Base-by-base conservation (phyloP, 2,329 filamentous ascomycete genomes). In the Ascochyta clinopodiicola region DNA sequence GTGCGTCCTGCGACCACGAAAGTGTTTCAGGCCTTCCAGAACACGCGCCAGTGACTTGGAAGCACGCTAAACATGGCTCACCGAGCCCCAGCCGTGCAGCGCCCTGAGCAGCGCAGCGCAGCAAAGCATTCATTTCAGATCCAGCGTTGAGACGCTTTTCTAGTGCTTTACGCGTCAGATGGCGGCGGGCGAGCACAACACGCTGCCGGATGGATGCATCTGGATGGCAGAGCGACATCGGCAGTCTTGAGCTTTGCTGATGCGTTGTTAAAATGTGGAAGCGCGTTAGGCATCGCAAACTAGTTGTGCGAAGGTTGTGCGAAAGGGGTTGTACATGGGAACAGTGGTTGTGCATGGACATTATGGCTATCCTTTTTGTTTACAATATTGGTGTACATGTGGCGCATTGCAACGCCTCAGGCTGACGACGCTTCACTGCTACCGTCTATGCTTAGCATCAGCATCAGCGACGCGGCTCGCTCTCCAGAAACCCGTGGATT, bases 401-500 rank as follows among this genome's bases (percentile, higher is more conserved):
- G 50, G 43, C 43, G 40, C 35, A n/a, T n/a, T 15, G 21, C 4
- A 24, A 42, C 31, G 50, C 50, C 50, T 52, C 29, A 42, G 42
- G 29, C 43, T 40, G 32, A 35, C 32, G 51, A 54, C 19, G 21
- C 52, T 34, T 46, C 17, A 15, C 12, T 13, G 13, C 29, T 31
- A 31, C 21, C 19, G 10, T 36, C 29, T 19, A 21, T 40, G n/a
- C 29, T 50, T 24, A 24, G 37, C 19, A 29, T 50, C 40, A 22
- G 39, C 32, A 32, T 57, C 53, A 36, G 51, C n/a, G 32, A 35
- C 32, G 15, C 2, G 52, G 40, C 46, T 60, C 47, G 12, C 60
- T 47, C n/a, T 31, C 25, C 32, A 63, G 51, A 17, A 65, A 65
- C 13, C 44, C 46, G 46, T 63, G 57, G 17, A 63, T 56, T 13